Percentiles rank a stretch among this genome's conserved stretches.
Evolutionary conservation across 1,284 basidiomycete species (phyloP).

Genomic region (Puccinia horiana): DNA sequence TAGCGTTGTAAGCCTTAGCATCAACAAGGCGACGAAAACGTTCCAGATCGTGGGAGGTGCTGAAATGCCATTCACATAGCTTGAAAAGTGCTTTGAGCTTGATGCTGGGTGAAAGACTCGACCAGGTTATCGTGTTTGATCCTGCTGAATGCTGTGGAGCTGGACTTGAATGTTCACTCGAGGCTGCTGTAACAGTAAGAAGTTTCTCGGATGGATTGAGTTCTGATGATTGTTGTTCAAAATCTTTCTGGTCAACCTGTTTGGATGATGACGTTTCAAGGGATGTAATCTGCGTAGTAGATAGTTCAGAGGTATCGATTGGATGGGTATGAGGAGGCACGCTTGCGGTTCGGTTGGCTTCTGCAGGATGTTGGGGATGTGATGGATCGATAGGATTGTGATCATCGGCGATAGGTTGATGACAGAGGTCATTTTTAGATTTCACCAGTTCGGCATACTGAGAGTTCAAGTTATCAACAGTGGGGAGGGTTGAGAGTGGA

Average conservation of each 20-base stretch:
- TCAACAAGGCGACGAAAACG: conserved; percentile 43
- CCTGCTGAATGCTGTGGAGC: conserved; percentile 15
- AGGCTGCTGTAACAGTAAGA: not conserved
- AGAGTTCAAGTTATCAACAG: not conserved
- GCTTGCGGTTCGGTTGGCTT: not conserved
- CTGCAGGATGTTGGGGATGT: not conserved
- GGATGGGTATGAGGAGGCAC: not conserved
- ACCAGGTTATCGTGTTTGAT: conserved; percentile 27
- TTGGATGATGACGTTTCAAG: not conserved
- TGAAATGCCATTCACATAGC: conserved; percentile 47
- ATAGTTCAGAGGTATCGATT: not conserved
- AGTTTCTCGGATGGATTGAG: not conserved
- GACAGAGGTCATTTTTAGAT: not conserved
- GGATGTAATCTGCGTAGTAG: not conserved
- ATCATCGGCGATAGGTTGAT: not conserved
- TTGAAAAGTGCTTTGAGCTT: conserved; percentile 31
- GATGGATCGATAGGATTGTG: conserved; percentile 12
- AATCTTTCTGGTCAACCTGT: not conserved
- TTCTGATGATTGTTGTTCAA: not conserved
- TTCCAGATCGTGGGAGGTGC: conserved; percentile 31
- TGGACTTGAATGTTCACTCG: conserved; percentile 2
- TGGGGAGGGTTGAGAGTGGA: conserved; percentile 17
- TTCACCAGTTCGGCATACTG: not conserved
- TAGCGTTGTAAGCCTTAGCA: conserved; percentile 11
- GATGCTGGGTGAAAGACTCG: conserved; percentile 11